Evolutionary conservation across 1,139 yeast genomes (phyloP).

Genomic region (Hansenula sp.): DNA sequence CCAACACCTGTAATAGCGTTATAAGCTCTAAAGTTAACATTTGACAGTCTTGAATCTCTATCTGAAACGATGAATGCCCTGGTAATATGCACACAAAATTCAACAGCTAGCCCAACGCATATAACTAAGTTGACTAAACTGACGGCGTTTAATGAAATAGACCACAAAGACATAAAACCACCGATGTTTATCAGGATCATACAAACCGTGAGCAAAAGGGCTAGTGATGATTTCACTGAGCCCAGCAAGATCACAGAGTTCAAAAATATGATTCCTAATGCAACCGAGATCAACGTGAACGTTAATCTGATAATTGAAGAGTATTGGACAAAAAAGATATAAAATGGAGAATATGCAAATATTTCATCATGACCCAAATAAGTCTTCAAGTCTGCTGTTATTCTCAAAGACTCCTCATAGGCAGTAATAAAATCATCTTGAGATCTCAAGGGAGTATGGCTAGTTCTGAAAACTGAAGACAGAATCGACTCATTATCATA

Average conservation of each 20-base stretch:
- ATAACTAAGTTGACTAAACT: slow-evolving; percentile 84
- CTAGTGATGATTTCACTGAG: slow-evolving; percentile 54
- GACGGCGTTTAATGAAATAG: slow-evolving; percentile 81
- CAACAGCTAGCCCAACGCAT: slow-evolving; percentile 90
- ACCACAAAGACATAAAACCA: slow-evolving; percentile 75
- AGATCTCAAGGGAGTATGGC: slow-evolving; percentile 78
- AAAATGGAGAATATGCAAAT: slow-evolving; percentile 90
- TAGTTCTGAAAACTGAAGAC: slow-evolving; percentile 70
- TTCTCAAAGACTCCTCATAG: slow-evolving; percentile 67
- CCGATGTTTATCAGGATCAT: slow-evolving; percentile 71
- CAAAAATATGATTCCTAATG: slow-evolving; percentile 51
- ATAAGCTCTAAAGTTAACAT: slow-evolving; percentile 38
- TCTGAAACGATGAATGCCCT: slow-evolving; percentile 53
- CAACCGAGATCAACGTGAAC: slow-evolving; percentile 48
- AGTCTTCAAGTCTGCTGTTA: slow-evolving; percentile 54
- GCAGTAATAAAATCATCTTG: slow-evolving; percentile 84
- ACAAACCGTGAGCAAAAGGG: slow-evolving; percentile 55
- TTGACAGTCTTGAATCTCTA: slow-evolving; percentile 27
- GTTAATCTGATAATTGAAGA: slow-evolving; percentile 57
- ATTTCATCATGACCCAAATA: slow-evolving; percentile 44
- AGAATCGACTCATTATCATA: slow-evolving; percentile 39
- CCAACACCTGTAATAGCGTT: slow-evolving; percentile 75
- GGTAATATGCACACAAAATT: slow-evolving; percentile 85
- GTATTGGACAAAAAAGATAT: slow-evolving; percentile 90
- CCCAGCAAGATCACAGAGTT: slow-evolving; percentile 63